Evolutionary conservation across 2,329 filamentous ascomycete genomes (phyloP), one percentile per base, ranked within the genome.

Genomic region (Diplodia sapinea): DNA sequence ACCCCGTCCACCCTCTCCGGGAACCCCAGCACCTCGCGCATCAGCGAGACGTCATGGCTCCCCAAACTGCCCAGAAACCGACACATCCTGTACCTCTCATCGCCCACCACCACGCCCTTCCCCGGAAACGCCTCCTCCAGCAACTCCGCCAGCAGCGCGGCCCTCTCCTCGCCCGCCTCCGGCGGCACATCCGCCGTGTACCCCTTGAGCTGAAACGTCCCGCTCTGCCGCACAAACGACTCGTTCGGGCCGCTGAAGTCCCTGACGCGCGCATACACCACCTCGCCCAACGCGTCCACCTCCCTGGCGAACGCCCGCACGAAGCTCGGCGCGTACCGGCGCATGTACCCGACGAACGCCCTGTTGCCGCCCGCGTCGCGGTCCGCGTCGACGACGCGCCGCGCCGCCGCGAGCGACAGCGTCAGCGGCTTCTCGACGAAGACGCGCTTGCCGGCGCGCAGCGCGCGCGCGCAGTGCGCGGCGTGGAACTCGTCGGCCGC

Each of bases 361-460:
- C 81, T 36, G 4, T 77, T 78, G 0, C 80, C 82, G 12, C 74
- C 71, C 2, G 76, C 74, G 0, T 81, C 71, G 20, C 76, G 74
- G 72, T 88, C 84, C 0, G 86, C 86, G 0, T 78, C 81, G 36
- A 84, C 76, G 26, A 90, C 82, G 0, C 76, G 73, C 31, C 83
- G 75, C 0, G 83, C 77, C 56, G 83, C 82, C 2, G 77, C 79
- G 23, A 84, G 74, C 29, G 79, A 84, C 4, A 89, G 72, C 0
- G 85, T 81, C 1, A 87, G 71, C 0, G 88, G 87, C 68, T 88
- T 88, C 73, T 90, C 87, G 4, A 89, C 77, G 68, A 90, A 80
- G 12, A 84, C 83, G 69, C 85, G 78, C 73, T 90, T 90, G 65
- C 82, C 80, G 17, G 83, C 75, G 65, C 83, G 69, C 1, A 90